Evolutionary conservation across 495 filamentous ascomycete species (phyloP), one percentile per base, ranked within the genome.

Genomic region (Trichoderma reesei): DNA sequence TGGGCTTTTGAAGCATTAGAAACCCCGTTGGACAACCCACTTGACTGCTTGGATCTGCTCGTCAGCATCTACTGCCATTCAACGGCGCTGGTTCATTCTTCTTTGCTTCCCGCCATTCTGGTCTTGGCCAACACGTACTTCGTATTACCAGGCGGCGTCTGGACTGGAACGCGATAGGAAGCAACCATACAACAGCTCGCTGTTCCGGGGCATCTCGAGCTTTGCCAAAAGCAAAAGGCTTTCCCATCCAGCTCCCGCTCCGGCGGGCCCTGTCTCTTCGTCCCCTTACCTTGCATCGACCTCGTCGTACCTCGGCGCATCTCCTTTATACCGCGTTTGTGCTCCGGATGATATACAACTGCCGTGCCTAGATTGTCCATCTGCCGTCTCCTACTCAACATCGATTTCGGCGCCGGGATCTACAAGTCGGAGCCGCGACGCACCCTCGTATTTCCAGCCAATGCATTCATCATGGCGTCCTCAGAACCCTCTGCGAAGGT

Each of bases 61-160:
- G 51, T 56, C 51, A 56, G 51, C 51, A 56, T 56, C 16, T 56
- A 56, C 33, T 56, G 26, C 26, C 26, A 18, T 56, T 56, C 16
- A 26, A 20, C 34, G 5, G 44, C 20, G 7, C 51, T 56, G 51
- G 26, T 26, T 26, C 31, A n/a, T 0, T 3, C 34, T 56, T 56
- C 16, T 26, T 33, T 34, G 26, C 31, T 11, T 26, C 51, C 51
- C 51, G 26, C 51, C 51, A 56, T 33, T 56, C 14, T 31, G 51
- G 18, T 48, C 44, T 13, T 14, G 11, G 1, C 38, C 8, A 14
- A 56, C 51, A 36, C 20, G 10, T 34, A 56, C 9, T 1, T 26
- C 26, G 26, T 26, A 26, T 26, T 26, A 26, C 26, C 11, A 11
- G 38, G 38, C 38, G 6, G 6, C 38, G 38, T 39, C 11, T 39